phyloP scores from a whole-genome alignment of 495 filamentous ascomycete species.

The Delitschia confertaspora region DNA sequence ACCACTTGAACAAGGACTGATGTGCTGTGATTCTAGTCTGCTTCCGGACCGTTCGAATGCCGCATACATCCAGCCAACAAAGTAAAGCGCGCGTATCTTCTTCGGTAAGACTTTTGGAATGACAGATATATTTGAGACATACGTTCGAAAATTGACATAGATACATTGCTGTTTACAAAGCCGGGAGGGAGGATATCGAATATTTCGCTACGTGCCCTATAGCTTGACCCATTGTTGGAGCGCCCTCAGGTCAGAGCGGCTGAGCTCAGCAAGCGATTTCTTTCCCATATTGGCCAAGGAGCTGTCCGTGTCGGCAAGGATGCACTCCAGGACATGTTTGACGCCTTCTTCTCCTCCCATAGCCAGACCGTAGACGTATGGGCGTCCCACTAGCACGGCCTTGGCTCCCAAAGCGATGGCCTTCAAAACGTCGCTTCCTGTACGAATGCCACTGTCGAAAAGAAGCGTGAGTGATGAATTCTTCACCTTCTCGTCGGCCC shows the following conservation, averaged over 20 bases:
- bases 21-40: too few relatives aligned
- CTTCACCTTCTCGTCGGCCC: constrained; percentile 27
- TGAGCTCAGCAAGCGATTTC: constrained; percentile 18
- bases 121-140: too few relatives aligned
- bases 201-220: constrained; percentile 3
- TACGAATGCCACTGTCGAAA: constrained; percentile 32
- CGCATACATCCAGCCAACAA: too few relatives aligned
- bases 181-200: too few relatives aligned
- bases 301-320: constrained; percentile 40
- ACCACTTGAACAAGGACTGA: too few relatives aligned
- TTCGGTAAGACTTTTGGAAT: too few relatives aligned
- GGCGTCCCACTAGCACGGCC: constrained; percentile 28
- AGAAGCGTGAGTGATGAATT: constrained; percentile 25
- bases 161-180: too few relatives aligned
- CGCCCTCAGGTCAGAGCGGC: constrained; percentile 21
- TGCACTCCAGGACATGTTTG: constrained; percentile 46
- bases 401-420: constrained; percentile 33
- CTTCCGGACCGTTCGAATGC: too few relatives aligned
- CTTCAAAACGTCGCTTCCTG: constrained; percentile 32
- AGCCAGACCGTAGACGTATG: constrained; percentile 31
- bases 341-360: constrained; percentile 49
- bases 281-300: constrained; percentile 26
- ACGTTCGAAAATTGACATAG: too few relatives aligned
- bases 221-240: constrained; percentile 22
- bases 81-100: too few relatives aligned